Evolutionary conservation across 2,329 filamentous ascomycete genomes (phyloP).

Genomic region (Alternaria triticina): DNA sequence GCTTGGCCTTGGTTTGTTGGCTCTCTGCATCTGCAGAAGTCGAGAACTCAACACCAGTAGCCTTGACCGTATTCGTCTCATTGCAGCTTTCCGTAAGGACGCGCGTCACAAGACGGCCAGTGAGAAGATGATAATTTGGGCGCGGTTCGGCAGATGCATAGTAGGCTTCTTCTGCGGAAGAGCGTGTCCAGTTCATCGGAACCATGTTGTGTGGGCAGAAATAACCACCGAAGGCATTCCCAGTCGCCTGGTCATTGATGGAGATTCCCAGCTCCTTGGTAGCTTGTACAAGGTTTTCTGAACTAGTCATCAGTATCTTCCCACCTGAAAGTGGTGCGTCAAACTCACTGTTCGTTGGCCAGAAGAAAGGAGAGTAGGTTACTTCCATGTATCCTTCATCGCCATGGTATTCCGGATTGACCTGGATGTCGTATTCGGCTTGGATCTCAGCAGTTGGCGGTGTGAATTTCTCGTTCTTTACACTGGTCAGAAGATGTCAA

Average conservation of each 20-base stretch:
- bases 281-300: constrained; percentile 28
- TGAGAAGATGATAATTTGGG: constrained; percentile 29
- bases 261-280: constrained; percentile 22
- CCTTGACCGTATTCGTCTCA: constrained; percentile 11
- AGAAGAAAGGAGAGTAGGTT: constrained; percentile 27
- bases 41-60: constrained; percentile 29
- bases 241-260: constrained; percentile 27
- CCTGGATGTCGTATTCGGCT: constrained; percentile 28
- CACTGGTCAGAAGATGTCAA: constrained; percentile 2
- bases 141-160: constrained; percentile 21
- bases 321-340: not conserved
- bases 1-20: constrained; percentile 23
- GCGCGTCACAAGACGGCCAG: constrained; percentile 19
- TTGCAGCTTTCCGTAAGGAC: constrained; percentile 19
- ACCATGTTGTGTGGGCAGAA: constrained; percentile 29
- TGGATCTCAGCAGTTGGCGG: constrained; percentile 22
- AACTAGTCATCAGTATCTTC: not conserved
- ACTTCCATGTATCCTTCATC: constrained; percentile 24
- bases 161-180: constrained; percentile 30
- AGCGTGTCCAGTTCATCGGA: constrained; percentile 16
- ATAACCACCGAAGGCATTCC: constrained; percentile 29
- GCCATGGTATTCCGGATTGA: constrained; percentile 21
- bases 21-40: constrained; percentile 14
- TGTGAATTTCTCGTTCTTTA: constrained; percentile 28
- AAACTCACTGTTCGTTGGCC: constrained; percentile 28